Conservation (phyloP, 345 rosid species). For the Eucalyptus rudis region DNA sequence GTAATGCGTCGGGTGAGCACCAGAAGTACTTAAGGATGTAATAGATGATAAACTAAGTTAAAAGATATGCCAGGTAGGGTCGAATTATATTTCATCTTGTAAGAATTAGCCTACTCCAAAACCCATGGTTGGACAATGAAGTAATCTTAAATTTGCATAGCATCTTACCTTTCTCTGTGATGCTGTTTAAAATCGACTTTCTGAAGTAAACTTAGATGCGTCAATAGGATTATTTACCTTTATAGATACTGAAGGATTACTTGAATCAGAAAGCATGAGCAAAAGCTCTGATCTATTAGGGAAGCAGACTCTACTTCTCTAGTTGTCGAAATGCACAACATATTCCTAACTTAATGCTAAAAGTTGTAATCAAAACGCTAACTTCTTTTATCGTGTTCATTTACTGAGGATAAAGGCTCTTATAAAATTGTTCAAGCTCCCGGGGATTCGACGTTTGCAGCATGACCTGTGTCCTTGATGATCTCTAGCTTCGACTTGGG, state of each 20-base stretch:
- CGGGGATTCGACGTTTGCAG: constrained; percentile 55
- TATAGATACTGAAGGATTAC: not conserved
- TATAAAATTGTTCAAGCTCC: constrained; percentile 28
- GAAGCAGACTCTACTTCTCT: not conserved
- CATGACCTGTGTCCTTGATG: constrained; percentile 56
- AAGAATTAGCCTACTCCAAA: too few relatives aligned
- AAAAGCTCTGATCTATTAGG: not conserved
- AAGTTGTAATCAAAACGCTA: not conserved
- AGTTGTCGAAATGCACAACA: not conserved
- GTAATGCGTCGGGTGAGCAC: too few relatives aligned
- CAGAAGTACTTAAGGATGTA: too few relatives aligned
- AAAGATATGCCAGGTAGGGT: too few relatives aligned
- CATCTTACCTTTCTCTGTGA: too few relatives aligned
- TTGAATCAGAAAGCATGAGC: not conserved
- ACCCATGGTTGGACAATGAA: too few relatives aligned
- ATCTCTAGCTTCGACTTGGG: constrained; percentile 51
- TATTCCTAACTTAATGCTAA: not conserved
- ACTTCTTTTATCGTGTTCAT: not conserved
- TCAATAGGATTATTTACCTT: not conserved
- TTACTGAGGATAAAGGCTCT: constrained; percentile 29
- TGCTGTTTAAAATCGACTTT: not conserved
- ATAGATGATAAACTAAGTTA: too few relatives aligned
- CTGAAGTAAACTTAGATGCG: not conserved
- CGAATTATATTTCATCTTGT: too few relatives aligned
- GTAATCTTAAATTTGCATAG: too few relatives aligned